A percentile compares a stretch with the other conserved stretches of the same genome.
Evolutionary conservation across 164 flowering plant species (phyloP).

Genomic region (Vitis labrusca): DNA sequence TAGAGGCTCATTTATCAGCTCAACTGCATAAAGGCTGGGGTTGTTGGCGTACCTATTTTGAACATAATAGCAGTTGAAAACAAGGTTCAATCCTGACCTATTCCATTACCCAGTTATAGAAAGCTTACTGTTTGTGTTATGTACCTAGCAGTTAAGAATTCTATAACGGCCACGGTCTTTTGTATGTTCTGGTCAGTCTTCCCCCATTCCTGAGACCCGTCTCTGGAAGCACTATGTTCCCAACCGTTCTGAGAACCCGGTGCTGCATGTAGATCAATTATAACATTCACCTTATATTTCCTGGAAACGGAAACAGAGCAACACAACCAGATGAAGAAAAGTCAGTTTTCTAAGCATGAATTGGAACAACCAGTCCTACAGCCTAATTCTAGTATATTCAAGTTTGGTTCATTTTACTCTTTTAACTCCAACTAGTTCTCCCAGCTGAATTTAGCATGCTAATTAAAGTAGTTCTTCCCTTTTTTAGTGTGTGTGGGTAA

Average conservation of each 20-base stretch:
- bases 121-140: no score
- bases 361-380: no score
- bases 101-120: background rate
- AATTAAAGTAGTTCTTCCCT: no score
- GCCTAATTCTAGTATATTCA: no score
- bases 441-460: no score
- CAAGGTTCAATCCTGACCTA: background rate
- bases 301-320: slow-evolving; percentile 24
- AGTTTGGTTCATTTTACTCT: no score
- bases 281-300: slow-evolving; percentile 46
- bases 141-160: slow-evolving; percentile 63
- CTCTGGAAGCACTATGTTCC: slow-evolving; percentile 68
- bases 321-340: background rate
- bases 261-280: slow-evolving; percentile 70
- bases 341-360: no score
- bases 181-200: slow-evolving; percentile 48
- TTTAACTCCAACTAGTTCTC: no score
- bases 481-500: no score
- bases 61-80: background rate
- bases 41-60: slow-evolving; percentile 44
- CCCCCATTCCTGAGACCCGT: slow-evolving; percentile 66
- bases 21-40: slow-evolving; percentile 59
- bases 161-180: slow-evolving; percentile 57
- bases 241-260: slow-evolving; percentile 67
- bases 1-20: slow-evolving; percentile 70